A percentile compares a stretch with the other conserved stretches of the same genome.
Evolutionary conservation across 441 rosid genomes (phyloP).

Genomic region (Gossypium schwendimanii): DNA sequence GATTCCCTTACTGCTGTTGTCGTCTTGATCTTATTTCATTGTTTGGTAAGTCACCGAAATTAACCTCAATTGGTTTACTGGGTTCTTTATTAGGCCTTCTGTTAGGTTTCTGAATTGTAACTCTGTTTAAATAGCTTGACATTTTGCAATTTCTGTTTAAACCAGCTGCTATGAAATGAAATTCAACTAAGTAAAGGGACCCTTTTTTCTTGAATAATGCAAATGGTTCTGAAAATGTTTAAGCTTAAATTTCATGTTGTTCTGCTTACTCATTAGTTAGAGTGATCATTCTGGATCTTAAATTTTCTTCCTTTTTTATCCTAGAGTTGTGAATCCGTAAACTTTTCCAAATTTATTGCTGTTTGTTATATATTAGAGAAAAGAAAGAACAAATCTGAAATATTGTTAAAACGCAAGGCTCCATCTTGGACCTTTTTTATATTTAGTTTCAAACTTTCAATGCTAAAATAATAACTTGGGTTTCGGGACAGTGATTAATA

Average conservation of each 20-base stretch:
- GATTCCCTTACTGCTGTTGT: constrained; percentile 46
- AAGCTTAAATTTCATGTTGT: neutral
- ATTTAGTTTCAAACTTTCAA: neutral
- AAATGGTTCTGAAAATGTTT: neutral
- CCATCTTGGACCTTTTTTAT: neutral
- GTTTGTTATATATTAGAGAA: neutral
- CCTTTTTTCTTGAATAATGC: neutral
- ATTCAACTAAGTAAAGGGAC: neutral
- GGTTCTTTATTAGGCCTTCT: neutral
- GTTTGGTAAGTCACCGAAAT: constrained; percentile 35
- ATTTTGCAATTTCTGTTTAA: neutral
- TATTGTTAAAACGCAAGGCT: neutral
- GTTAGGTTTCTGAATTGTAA: neutral
- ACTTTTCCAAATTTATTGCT: neutral
- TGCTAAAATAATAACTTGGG: neutral
- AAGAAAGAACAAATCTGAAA: constrained; percentile 2
- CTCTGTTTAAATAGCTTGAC: neutral
- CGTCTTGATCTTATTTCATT: constrained; percentile 67
- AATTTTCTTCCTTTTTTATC: neutral
- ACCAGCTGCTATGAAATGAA: neutral
- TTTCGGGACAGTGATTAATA: neutral
- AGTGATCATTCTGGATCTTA: constrained; percentile 2
- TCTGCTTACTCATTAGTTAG: neutral
- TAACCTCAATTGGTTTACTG: neutral
- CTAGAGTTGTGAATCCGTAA: neutral